phyloP scores from a whole-genome alignment of 768 basidiomycete genomes.

The Auriscalpium orientale region DNA sequence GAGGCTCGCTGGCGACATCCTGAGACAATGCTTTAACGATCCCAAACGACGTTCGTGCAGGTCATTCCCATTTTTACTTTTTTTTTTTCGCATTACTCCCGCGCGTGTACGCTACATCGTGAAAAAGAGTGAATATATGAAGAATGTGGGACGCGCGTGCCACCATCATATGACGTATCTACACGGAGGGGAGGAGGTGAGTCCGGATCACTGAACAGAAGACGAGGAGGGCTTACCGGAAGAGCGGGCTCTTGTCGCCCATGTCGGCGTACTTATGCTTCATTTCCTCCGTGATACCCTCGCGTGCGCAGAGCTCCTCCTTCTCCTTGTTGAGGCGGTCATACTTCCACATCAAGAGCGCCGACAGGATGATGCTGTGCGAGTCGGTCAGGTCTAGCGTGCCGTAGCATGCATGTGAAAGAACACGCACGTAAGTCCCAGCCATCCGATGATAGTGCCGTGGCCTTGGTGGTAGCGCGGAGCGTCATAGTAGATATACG shows the following conservation, averaged over 20 bases:
- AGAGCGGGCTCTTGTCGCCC: conserved; percentile 50
- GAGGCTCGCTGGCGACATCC: too few species aligned
- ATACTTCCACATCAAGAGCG: conserved; percentile 43
- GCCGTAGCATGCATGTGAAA: not conserved
- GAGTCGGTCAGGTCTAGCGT: not conserved
- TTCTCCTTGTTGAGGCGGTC: conserved; percentile 42
- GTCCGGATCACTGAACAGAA: not conserved
- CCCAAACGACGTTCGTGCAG: too few species aligned
- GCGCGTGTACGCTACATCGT: too few species aligned
- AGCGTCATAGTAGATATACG: conserved; percentile 33
- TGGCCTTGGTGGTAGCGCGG: conserved; percentile 32
- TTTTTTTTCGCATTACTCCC: too few species aligned
- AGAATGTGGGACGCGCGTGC: not conserved
- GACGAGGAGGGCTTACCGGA: conserved; percentile 28
- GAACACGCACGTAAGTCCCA: conserved; percentile 18
- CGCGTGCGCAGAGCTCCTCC: conserved; percentile 33
- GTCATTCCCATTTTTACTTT: too few species aligned
- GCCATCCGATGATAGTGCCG: conserved; percentile 28
- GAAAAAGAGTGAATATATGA: too few species aligned
- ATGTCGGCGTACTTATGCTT: conserved; percentile 37
- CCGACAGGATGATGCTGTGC: conserved; percentile 33
- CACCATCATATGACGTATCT: conserved; percentile 10
- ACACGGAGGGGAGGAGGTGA: not conserved
- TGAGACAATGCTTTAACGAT: too few species aligned
- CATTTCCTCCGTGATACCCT: conserved; percentile 34